Evolutionary conservation across 768 basidiomycete genomes (phyloP).

Genomic region (Chalciporus chontae): DNA sequence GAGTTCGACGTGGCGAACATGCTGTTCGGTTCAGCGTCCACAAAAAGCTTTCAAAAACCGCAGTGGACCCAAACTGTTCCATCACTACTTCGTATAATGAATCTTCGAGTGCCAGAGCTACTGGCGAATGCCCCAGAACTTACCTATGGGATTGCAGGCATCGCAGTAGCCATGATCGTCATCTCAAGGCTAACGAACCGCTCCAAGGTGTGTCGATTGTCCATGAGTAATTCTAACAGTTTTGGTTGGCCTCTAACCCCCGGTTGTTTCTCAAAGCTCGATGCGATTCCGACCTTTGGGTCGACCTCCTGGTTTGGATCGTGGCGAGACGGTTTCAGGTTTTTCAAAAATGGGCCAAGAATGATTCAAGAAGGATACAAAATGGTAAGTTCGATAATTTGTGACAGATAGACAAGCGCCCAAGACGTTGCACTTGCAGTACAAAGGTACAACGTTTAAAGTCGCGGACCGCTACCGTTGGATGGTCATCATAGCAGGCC

Average conservation of each 20-base stretch:
- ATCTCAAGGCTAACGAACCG: background rate
- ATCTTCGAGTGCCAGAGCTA: no score
- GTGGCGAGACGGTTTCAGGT: constrained; percentile 16
- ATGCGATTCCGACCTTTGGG: constrained; percentile 30
- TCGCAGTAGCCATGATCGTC: background rate
- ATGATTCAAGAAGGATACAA: constrained; percentile 32
- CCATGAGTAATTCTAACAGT: background rate
- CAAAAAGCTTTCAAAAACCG: no score
- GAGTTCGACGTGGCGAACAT: no score
- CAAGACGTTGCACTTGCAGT: constrained; percentile 10
- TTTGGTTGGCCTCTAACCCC: background rate
- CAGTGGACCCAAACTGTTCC: no score
- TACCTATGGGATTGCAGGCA: background rate
- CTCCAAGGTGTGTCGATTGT: background rate
- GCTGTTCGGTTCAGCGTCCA: no score
- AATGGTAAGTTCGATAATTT: constrained; percentile 14
- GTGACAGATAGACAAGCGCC: background rate
- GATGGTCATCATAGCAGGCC: constrained; percentile 36
- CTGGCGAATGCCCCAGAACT: no score
- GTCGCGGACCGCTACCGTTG: constrained; percentile 31
- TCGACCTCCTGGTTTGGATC: constrained; percentile 25
- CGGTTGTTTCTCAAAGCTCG: constrained; percentile 11
- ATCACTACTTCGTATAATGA: no score
- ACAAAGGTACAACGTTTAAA: constrained; percentile 31
- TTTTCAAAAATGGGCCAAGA: constrained; percentile 5